phyloP scores from a whole-genome alignment of 1,284 basidiomycete species.

The Xerocomus minutiporus region DNA sequence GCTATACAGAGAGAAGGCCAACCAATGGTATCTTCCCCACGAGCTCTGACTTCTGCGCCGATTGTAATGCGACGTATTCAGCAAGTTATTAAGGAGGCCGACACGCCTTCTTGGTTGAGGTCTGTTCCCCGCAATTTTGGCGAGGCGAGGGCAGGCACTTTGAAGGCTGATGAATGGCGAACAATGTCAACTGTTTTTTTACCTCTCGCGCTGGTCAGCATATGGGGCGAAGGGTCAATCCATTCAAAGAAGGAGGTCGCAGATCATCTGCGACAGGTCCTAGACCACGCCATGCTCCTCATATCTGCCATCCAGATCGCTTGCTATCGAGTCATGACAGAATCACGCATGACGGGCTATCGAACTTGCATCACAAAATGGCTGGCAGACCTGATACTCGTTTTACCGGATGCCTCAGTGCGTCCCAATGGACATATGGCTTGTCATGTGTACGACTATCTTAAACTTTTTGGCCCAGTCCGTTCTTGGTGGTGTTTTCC shows the following conservation, averaged over 20 bases:
- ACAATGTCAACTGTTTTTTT: constrained; percentile 30
- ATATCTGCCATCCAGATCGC: constrained; percentile 9
- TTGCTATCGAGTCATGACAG: constrained; percentile 9
- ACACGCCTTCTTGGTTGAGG: neutral
- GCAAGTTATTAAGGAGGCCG: neutral
- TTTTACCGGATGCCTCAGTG: neutral
- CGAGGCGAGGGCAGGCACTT: constrained; percentile 23
- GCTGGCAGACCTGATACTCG: neutral
- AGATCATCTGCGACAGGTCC: neutral
- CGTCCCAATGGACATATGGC: constrained; percentile 1
- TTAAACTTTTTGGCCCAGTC: constrained; percentile 10
- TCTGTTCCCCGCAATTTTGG: constrained; percentile 32
- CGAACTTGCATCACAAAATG: neutral
- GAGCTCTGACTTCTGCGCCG: neutral
- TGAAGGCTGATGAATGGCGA: constrained; percentile 34
- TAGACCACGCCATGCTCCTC: constrained; percentile 13
- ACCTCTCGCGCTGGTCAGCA: constrained; percentile 26
- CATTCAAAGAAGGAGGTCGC: neutral
- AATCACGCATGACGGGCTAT: neutral
- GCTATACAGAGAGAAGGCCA: neutral
- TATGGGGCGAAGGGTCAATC: constrained; percentile 1
- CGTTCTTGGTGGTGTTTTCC: constrained; percentile 9
- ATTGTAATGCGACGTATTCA: neutral
- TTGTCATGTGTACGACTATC: constrained; percentile 7
- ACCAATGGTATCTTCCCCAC: neutral